Percentiles rank a stretch among this genome's conserved stretches.
These are phyloP conservation scores for Xanthoparmelia taractica DNA, from an alignment of 495 filamentous ascomycete species.

Conservation along the genomic window DNA sequence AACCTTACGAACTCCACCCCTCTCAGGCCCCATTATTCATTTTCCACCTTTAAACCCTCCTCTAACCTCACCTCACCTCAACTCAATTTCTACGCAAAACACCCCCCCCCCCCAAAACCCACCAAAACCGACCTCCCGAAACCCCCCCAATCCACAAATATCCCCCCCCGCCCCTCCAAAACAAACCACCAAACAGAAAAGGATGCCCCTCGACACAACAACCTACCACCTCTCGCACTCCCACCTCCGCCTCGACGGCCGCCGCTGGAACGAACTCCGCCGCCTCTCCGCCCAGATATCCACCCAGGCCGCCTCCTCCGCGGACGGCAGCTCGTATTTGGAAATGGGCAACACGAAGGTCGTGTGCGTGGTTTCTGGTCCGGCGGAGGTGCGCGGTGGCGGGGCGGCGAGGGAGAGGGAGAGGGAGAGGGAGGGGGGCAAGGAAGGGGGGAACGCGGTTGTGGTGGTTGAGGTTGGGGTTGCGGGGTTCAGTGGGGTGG, in stretches of 20 bases:
- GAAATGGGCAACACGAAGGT: conserved; percentile 96
- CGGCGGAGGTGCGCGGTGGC: conserved; percentile 56
- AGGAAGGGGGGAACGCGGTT: conserved; percentile 47
- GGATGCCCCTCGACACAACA: conserved; percentile 80
- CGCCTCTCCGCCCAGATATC: conserved; percentile 81
- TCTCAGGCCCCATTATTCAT: too few relatives aligned
- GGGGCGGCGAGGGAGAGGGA: conserved; percentile 40
- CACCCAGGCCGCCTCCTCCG: conserved; percentile 80
- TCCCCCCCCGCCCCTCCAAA: not conserved
- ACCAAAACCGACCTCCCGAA: too few relatives aligned
- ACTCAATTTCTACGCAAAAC: too few relatives aligned
- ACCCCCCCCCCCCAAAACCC: too few relatives aligned
- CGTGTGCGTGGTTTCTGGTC: conserved; percentile 84
- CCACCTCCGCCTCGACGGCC: conserved; percentile 83
- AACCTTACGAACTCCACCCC: too few relatives aligned
- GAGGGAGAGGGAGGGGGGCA: conserved; percentile 39
- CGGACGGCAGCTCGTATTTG: conserved; percentile 83
- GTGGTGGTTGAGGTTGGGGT: conserved; percentile 77
- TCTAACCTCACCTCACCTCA: too few relatives aligned
- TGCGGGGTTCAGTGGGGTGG: conserved; percentile 80
- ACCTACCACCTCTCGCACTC: conserved; percentile 78
- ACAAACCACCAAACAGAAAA: too few relatives aligned
- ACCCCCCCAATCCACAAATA: not conserved
- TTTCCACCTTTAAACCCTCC: too few relatives aligned
- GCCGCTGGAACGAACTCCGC: conserved; percentile 96